Evolutionary conservation across 495 filamentous ascomycete species (phyloP), one percentile per base, ranked within the genome.

Genomic region (Hypoxylon lenormandii): DNA sequence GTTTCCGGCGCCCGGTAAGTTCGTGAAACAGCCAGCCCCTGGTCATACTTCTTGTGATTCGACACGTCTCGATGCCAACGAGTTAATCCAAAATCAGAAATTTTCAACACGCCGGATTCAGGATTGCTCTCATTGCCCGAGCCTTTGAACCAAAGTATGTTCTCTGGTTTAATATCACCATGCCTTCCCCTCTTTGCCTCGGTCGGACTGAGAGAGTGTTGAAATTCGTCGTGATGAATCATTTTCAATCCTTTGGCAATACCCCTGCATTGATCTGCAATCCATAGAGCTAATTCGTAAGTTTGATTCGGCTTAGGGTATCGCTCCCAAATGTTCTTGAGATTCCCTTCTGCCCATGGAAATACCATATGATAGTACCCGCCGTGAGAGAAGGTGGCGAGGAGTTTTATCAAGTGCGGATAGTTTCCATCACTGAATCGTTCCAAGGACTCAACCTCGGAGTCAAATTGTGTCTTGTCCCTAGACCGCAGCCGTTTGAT

Each of bases 101-200:
- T 71, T n/a, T 64, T 60, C 48, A 74, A 36, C 1, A 40, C 36
- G 3, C 36, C 55, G 1, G 11, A 1, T 26, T 16, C 28, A 6
- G 49, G 51, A 7, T 56, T 21, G 8, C 23, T 26, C 2, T 26
- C 23, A 26, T 5, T 26, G 5, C 23, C 23, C 23, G 15, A 7
- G 5, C 57, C 46, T n/a, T 52, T 33, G 10, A 70, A 67, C 54
- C 53, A 62, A 3, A 76, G 51, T 23, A 76, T 70, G 30, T 76
- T 76, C 26, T 71, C 66, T 8, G 73, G 63, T 22, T 76, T 74
- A 12, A 75, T 72, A 47, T 75, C 70, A n/a, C 66, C 70, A 38
- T 75, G 73, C 13, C 70, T 60, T 5, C 57, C 46, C 36, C 51
- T 50, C 21, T n/a, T 36, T 18, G 21, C 21, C 12, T 26, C 23